phyloP scores from a whole-genome alignment of 805 yeast species.

The Osmozyma mogii region DNA sequence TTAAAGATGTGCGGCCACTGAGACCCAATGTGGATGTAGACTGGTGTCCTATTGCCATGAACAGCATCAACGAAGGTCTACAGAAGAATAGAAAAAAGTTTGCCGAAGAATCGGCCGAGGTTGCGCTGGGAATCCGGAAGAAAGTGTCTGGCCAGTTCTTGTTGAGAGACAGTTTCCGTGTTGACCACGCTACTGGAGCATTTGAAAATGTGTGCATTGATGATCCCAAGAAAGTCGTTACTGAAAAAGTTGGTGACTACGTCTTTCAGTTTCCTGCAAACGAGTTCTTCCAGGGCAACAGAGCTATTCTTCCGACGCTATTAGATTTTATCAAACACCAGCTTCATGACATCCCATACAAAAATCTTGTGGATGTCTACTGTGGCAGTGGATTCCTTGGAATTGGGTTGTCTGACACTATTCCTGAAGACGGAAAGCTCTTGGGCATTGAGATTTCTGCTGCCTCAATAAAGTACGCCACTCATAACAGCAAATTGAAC shows the following conservation, averaged over 20 bases:
- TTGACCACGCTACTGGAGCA: conserved; percentile 25
- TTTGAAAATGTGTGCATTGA: conserved; percentile 17
- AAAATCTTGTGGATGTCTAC: conserved; percentile 33
- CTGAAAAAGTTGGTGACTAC: conserved; percentile 27
- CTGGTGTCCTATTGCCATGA: conserved; percentile 30
- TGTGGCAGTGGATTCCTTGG: conserved; percentile 43
- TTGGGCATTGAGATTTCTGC: conserved; percentile 35
- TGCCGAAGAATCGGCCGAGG: conserved; percentile 4
- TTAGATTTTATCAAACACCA: conserved; percentile 21
- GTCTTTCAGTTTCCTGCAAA: conserved; percentile 32
- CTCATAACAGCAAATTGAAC: conserved; percentile 31
- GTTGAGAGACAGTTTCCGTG: conserved; percentile 26
- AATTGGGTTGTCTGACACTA: conserved; percentile 22
- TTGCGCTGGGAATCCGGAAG: background rate
- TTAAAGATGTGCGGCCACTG: conserved; percentile 18
- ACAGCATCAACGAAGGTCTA: conserved; percentile 20
- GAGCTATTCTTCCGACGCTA: conserved; percentile 26
- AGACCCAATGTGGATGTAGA: conserved; percentile 23
- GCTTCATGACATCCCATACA: conserved; percentile 7
- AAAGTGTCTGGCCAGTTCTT: conserved; percentile 13
- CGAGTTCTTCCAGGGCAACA: conserved; percentile 36
- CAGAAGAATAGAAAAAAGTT: conserved; percentile 9
- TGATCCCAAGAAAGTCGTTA: conserved; percentile 20
- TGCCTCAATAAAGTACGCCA: conserved; percentile 26
- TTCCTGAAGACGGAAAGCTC: conserved; percentile 25